phyloP scores from a whole-genome alignment of 2,329 filamentous ascomycete genomes.

The Pseudogymnoascus sp. region DNA sequence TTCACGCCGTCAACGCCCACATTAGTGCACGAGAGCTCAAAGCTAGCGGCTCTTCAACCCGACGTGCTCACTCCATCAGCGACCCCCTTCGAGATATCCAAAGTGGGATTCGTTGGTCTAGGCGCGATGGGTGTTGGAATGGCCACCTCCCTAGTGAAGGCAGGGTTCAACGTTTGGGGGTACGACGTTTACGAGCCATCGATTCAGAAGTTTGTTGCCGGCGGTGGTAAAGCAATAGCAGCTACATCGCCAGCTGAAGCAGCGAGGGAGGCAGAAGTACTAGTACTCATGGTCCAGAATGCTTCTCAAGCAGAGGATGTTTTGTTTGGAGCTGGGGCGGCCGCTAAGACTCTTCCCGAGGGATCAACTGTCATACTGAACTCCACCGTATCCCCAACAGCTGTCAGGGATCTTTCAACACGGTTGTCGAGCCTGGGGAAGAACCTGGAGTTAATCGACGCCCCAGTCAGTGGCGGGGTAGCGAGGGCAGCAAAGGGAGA shows the following conservation, averaged over 20 bases:
- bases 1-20: constrained; percentile 19
- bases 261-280: constrained; percentile 52
- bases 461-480: constrained; percentile 64
- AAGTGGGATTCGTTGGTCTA: constrained; percentile 58
- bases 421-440: constrained; percentile 49
- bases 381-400: constrained; percentile 62
- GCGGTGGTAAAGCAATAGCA: constrained; percentile 52
- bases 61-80: constrained; percentile 12
- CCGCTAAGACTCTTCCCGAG: constrained; percentile 46
- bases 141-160: constrained; percentile 63
- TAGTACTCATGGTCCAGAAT: constrained; percentile 64
- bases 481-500: constrained; percentile 40
- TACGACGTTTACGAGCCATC: constrained; percentile 63
- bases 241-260: constrained; percentile 46
- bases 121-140: constrained; percentile 77
- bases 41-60: not conserved
- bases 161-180: constrained; percentile 60
- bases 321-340: constrained; percentile 51
- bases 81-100: constrained; percentile 21
- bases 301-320: constrained; percentile 48
- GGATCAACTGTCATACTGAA: constrained; percentile 58
- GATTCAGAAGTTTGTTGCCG: constrained; percentile 55
- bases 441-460: constrained; percentile 61
- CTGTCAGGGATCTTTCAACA: constrained; percentile 56
- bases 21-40: not conserved